Evolutionary conservation across 2,329 filamentous ascomycete genomes (phyloP).

Genomic region (Penicillium sp.): DNA sequence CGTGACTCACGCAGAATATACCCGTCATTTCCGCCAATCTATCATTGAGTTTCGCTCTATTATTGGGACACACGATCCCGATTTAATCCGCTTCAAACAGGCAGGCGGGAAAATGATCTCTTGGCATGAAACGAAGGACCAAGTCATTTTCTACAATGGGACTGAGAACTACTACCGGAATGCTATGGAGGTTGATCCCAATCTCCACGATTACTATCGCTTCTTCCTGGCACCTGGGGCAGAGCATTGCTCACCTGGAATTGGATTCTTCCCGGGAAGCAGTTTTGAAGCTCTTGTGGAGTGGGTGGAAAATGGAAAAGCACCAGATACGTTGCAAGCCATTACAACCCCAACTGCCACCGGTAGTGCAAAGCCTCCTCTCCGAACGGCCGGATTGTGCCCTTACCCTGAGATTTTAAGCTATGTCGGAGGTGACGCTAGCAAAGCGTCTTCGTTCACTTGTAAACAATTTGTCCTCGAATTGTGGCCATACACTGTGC

Average conservation of each 20-base stretch:
- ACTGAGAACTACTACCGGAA: slow-evolving; percentile 40
- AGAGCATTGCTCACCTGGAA: slow-evolving; percentile 36
- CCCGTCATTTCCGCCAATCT: slow-evolving; percentile 26
- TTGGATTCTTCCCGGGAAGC: slow-evolving; percentile 17
- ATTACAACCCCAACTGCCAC: not conserved
- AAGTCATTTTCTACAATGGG: slow-evolving; percentile 39
- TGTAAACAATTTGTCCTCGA: not conserved
- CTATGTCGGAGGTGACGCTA: not conserved
- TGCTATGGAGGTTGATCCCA: slow-evolving; percentile 29
- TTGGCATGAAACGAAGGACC: slow-evolving; percentile 45
- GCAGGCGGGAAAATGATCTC: slow-evolving; percentile 46
- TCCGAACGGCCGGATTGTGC: not conserved
- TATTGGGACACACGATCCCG: slow-evolving; percentile 40
- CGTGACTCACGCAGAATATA: slow-evolving; percentile 29
- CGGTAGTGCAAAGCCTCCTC: not conserved
- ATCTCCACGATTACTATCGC: slow-evolving; percentile 37
- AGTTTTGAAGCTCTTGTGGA: slow-evolving; percentile 13
- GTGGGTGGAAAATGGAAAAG: slow-evolving; percentile 22
- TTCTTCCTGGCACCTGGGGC: slow-evolving; percentile 44
- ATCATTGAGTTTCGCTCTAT: slow-evolving; percentile 33
- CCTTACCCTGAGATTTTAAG: not conserved
- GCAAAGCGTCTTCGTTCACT: not conserved
- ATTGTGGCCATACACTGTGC: no score
- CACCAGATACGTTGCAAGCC: slow-evolving; percentile 14
- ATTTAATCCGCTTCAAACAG: slow-evolving; percentile 39